Conservation (phyloP, 1,139 yeast genomes). For the Yamadazyma epiphylla region DNA sequence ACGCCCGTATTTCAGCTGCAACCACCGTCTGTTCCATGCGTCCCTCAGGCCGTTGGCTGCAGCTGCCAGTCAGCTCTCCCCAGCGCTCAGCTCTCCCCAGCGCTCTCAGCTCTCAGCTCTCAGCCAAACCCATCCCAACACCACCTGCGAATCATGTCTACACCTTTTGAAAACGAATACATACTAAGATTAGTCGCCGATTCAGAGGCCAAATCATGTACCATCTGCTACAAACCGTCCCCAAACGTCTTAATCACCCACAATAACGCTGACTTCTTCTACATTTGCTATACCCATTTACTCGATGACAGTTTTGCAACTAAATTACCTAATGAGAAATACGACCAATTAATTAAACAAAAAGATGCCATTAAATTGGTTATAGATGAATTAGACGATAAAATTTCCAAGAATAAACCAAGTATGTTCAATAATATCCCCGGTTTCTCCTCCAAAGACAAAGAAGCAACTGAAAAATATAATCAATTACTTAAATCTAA, state of each 20-base stretch:
- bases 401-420: slow-evolving; percentile 28
- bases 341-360: slow-evolving; percentile 36
- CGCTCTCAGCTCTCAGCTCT: neutral
- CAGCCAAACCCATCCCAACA: neutral
- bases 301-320: slow-evolving; percentile 59
- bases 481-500: slow-evolving; percentile 12
- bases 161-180: slow-evolving; percentile 54
- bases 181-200: slow-evolving; percentile 54
- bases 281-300: slow-evolving; percentile 63
- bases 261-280: slow-evolving; percentile 59
- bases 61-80: no score
- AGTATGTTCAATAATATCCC: slow-evolving; percentile 28
- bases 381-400: slow-evolving; percentile 27
- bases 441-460: slow-evolving; percentile 16
- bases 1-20: no score
- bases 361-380: slow-evolving; percentile 38
- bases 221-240: slow-evolving; percentile 66
- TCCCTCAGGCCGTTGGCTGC: no score
- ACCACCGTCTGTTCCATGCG: no score
- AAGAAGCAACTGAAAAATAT: slow-evolving; percentile 12
- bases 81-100: no score
- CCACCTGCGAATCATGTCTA: slow-evolving; percentile 4
- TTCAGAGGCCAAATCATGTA: slow-evolving; percentile 55
- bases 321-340: slow-evolving; percentile 47
- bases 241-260: slow-evolving; percentile 55